phyloP scores from a whole-genome alignment of 177 flowering plant genomes.

The Vitis hybrid region DNA sequence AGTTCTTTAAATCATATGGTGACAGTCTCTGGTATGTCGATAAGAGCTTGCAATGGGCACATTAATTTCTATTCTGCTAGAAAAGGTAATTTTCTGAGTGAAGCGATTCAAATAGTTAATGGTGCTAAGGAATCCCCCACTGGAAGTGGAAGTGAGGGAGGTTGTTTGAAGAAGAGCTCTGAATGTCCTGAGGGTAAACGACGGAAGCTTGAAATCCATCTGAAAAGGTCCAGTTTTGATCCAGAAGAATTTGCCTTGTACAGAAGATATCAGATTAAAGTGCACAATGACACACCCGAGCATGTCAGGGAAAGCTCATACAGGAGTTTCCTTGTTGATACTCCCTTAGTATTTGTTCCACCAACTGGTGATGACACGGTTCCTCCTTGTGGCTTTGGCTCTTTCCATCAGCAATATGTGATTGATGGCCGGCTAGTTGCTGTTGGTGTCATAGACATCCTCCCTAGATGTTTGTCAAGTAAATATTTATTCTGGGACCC shows the following conservation, averaged over 20 bases:
- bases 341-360: conserved; percentile 72
- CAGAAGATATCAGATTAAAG: conserved; percentile 69
- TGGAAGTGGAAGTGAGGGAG: conserved; percentile 24
- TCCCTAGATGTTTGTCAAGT: conserved; percentile 91
- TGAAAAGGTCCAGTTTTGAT: conserved; percentile 85
- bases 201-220: conserved; percentile 63
- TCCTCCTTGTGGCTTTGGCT: conserved; percentile 94
- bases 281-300: conserved; percentile 78
- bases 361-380: conserved; percentile 57
- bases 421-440: conserved; percentile 89
- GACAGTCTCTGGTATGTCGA: conserved; percentile 35
- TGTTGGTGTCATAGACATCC: conserved; percentile 95
- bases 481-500: conserved; percentile 98
- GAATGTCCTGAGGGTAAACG: conserved; percentile 29
- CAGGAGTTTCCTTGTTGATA: conserved; percentile 73
- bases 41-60: conserved; percentile 86
- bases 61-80: conserved; percentile 60
- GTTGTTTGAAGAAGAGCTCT: conserved; percentile 20
- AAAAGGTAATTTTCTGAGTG: conserved; percentile 22
- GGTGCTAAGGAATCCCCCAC: conserved; percentile 21
- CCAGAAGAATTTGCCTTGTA: conserved; percentile 83
- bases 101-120: conserved; percentile 15
- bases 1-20: conserved; percentile 28
- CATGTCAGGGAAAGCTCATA: conserved; percentile 66
- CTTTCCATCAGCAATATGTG: conserved; percentile 92